Evolutionary conservation across 179 eudicot genomes (phyloP), one percentile per base, ranked within the genome.

Genomic region (Silene noctiflora): DNA sequence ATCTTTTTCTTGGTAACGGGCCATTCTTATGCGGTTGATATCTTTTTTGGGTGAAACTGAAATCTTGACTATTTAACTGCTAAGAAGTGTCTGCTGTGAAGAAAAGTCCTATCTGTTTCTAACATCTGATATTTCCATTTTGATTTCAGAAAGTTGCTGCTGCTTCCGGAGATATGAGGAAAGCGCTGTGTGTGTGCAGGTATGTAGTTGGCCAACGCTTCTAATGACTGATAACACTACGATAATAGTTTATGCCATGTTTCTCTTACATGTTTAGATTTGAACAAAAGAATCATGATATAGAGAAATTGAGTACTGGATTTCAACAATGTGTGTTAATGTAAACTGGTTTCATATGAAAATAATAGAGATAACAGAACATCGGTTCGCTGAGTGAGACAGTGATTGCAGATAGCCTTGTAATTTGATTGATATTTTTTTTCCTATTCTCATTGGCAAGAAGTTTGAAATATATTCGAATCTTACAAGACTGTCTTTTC

Each of bases 141-240:
- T 44, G 73, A 35, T 84, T 80, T 74, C 90, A 93, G 99, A 95
- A 85, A 91, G 99, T 93, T 74, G 99, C 99, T 27, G 91, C 98
- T 71, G 97, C 96, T 74, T 93, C 99, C 75, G 98, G 99, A 66
- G 98, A 95, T 76, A 88, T 93, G 98, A 87, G 99, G 85, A 93
- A 91, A 87, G 99, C 97, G 73, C 88, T 93, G 24, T 82, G 87
- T 65, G 81, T 95, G 24, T 95, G 99, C 92, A 93, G 98, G 98
- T 95, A 75, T 59, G 82, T 72, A 35, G 53, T 66, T 39, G 70
- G 44, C 66, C 22, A 4, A 29, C 16, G 17, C 16, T 64, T 58
- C 39, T 12, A 3, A 33, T 17, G 25, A 48, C 20, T 39, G 19
- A 24, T 7, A 14, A 35, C 0, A 4, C 20, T 65, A 6, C 33